Percentiles rank a stretch among this genome's conserved stretches.
Conservation (phyloP, 768 basidiomycete species). For the Lentinula sp. region DNA sequence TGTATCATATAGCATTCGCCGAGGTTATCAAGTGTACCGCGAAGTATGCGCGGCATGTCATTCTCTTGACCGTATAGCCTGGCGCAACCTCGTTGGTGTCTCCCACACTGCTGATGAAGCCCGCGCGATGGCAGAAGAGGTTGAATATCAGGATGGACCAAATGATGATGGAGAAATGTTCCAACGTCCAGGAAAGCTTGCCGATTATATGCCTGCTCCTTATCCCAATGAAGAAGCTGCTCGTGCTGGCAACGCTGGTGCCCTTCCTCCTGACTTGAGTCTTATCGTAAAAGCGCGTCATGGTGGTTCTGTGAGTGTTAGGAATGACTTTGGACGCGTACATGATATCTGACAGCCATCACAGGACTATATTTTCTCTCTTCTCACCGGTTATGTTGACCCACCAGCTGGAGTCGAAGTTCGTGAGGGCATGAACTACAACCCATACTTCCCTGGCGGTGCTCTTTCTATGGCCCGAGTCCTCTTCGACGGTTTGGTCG, state of each 20-base stretch:
- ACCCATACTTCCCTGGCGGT: constrained; percentile 98
- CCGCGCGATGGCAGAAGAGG: constrained; percentile 89
- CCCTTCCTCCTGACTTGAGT: constrained; percentile 94
- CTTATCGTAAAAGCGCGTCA: constrained; percentile 98
- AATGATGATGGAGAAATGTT: constrained; percentile 97
- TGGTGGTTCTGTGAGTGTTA: constrained; percentile 79
- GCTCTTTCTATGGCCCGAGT: constrained; percentile 98
- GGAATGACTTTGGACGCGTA: not conserved
- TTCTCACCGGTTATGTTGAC: constrained; percentile 95
- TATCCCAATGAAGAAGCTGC: constrained; percentile 99
- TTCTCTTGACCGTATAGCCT: constrained; percentile 97
- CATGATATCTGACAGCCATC: not conserved
- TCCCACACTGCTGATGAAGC: constrained; percentile 92
- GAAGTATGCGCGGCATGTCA: constrained; percentile 99
- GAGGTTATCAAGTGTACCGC: constrained; percentile 96
- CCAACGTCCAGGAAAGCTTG: constrained; percentile 95
- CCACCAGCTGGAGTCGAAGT: constrained; percentile 93
- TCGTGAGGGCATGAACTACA: constrained; percentile 98
- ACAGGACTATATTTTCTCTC: constrained; percentile 95
- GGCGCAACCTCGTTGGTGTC: constrained; percentile 98
- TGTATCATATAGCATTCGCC: constrained; percentile 64
- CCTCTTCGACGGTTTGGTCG: constrained; percentile 92
- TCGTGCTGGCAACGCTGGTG: constrained; percentile 88
- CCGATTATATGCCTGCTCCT: constrained; percentile 92
- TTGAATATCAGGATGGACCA: constrained; percentile 96